Evolutionary conservation across 805 yeast species (phyloP).

Genomic region (Kuraishia ogatae): DNA sequence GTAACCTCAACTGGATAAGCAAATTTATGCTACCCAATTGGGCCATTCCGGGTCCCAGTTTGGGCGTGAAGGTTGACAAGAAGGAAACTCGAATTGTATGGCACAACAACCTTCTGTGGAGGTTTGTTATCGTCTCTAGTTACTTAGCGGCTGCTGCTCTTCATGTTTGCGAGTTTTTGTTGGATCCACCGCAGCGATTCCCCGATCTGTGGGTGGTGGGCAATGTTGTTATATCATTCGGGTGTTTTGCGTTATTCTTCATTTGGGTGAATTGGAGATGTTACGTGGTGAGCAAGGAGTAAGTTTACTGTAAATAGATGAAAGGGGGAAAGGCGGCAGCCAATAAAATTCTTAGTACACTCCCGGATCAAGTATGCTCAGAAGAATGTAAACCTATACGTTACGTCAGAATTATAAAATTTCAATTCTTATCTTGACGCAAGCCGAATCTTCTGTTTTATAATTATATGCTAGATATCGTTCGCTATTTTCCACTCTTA

Average conservation of each 20-base stretch:
- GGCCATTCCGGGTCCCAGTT: constrained; percentile 33
- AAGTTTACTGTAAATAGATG: background rate
- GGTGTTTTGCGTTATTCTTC: constrained; percentile 68
- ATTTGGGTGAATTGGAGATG: constrained; percentile 69
- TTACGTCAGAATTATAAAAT: too few relatives aligned
- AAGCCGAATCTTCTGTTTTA: background rate
- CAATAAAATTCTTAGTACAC: background rate
- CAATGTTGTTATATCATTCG: constrained; percentile 68
- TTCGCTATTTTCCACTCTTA: background rate
- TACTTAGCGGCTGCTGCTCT: constrained; percentile 40
- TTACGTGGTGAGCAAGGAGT: constrained; percentile 8
- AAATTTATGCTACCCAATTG: constrained; percentile 31
- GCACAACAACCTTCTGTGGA: constrained; percentile 31
- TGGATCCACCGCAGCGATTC: constrained; percentile 46
- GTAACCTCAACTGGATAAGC: constrained; percentile 48
- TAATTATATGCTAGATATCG: background rate
- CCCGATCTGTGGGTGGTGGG: constrained; percentile 86
- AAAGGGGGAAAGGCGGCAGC: too few relatives aligned
- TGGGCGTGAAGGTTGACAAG: constrained; percentile 5
- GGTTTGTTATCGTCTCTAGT: constrained; percentile 38
- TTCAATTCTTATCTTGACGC: background rate
- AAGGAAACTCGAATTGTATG: constrained; percentile 3
- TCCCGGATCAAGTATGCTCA: background rate
- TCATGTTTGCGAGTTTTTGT: constrained; percentile 44
- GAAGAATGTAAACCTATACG: background rate